Conservation (phyloP, 1,284 basidiomycete species). For the Testicularia cyperi region DNA sequence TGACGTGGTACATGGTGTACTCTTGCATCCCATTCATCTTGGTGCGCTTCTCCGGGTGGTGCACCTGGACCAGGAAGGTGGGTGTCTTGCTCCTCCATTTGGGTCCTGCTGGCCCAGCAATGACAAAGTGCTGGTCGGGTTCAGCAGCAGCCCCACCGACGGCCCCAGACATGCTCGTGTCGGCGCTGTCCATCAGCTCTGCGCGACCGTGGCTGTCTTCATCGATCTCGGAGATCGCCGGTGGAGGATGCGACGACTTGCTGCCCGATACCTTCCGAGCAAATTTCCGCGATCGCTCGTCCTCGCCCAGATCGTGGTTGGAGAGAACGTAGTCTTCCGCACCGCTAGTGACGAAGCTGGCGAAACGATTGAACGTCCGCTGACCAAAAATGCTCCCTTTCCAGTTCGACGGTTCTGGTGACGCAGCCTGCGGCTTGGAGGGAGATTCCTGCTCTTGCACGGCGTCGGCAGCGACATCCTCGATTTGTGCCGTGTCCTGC, state of each 20-base stretch:
- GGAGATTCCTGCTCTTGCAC: too few species aligned
- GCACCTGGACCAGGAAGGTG: slow-evolving; percentile 72
- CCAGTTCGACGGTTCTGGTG: slow-evolving; percentile 14
- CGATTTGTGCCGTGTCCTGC: too few species aligned
- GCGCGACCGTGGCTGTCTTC: slow-evolving; percentile 1
- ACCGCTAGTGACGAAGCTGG: slow-evolving; percentile 78
- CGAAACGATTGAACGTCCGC: slow-evolving; percentile 76
- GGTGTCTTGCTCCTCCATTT: slow-evolving; percentile 74
- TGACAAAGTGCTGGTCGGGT: slow-evolving; percentile 67
- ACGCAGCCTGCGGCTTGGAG: too few species aligned
- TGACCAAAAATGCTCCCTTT: slow-evolving; percentile 67
- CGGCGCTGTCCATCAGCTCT: background rate
- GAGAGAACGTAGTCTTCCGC: slow-evolving; percentile 68
- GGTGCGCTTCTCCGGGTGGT: slow-evolving; percentile 74
- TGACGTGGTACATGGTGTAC: slow-evolving; percentile 75
- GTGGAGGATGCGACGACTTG: background rate
- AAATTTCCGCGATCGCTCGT: slow-evolving; percentile 13
- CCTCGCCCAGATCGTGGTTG: slow-evolving; percentile 6
- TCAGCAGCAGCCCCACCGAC: background rate
- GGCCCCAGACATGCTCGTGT: background rate
- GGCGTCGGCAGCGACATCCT: too few species aligned
- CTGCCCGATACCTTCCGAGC: slow-evolving; percentile 29
- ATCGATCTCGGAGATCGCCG: slow-evolving; percentile 4
- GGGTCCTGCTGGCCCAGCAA: slow-evolving; percentile 66
- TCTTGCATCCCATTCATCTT: slow-evolving; percentile 67